phyloP scores from a whole-genome alignment of 768 basidiomycete genomes.

The Cyclocybe cylindracea region DNA sequence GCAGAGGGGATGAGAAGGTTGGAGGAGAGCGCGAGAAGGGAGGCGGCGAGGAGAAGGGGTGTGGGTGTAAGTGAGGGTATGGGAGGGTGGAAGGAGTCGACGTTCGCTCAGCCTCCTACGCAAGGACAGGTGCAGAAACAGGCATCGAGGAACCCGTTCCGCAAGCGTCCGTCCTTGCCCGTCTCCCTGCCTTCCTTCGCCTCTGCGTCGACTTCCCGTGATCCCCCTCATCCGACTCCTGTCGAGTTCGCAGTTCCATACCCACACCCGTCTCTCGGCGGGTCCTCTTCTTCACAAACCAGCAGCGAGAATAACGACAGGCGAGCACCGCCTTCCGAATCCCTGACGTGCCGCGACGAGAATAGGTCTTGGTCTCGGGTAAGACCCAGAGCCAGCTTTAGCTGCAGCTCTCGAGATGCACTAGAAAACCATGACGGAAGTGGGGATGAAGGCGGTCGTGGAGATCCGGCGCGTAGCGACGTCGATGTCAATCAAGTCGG shows the following conservation, averaged over 20 bases:
- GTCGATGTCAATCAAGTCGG: background rate
- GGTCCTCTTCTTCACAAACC: too few relatives aligned
- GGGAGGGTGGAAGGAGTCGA: constrained; percentile 7
- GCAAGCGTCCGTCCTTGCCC: background rate
- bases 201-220: too few relatives aligned
- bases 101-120: background rate
- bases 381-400: constrained; percentile 12
- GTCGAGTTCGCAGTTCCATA: too few relatives aligned
- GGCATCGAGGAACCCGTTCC: constrained; percentile 4
- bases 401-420: constrained; percentile 23
- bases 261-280: too few relatives aligned
- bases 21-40: constrained; percentile 8
- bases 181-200: too few relatives aligned
- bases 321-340: too few relatives aligned
- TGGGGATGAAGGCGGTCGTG: constrained; percentile 2
- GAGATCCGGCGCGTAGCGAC: background rate
- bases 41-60: constrained; percentile 4
- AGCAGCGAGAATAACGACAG: too few relatives aligned
- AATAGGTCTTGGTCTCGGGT: background rate
- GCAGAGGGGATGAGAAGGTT: constrained; percentile 5
- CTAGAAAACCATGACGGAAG: constrained; percentile 6
- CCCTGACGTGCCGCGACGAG: background rate
- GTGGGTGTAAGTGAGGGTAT: too few relatives aligned
- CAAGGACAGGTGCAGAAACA: background rate
- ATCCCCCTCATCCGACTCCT: too few relatives aligned